A percentile compares a stretch with the other conserved stretches of the same genome.
These are phyloP conservation scores for Alternaria brassicicola DNA, from an alignment of 2,329 filamentous ascomycete species.

Conservation along the genomic window DNA sequence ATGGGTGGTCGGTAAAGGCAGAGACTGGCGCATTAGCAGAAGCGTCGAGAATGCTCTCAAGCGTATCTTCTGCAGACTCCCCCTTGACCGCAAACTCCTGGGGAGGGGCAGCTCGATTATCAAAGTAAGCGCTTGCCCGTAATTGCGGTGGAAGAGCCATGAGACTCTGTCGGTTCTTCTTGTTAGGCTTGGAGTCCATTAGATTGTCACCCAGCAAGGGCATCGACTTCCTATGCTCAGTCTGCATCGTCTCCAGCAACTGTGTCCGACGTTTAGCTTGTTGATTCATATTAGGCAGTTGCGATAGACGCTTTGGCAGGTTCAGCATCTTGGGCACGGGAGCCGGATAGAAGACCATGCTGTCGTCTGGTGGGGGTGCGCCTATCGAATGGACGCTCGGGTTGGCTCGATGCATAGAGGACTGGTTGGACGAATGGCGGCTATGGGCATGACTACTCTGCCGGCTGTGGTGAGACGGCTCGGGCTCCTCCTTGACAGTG, in stretches of 20 bases:
- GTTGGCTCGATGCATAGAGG: constrained; percentile 55
- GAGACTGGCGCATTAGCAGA: constrained; percentile 85
- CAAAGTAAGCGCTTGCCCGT: constrained; percentile 90
- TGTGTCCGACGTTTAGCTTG: constrained; percentile 76
- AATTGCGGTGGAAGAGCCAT: constrained; percentile 78
- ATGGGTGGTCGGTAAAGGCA: constrained; percentile 89
- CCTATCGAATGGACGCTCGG: constrained; percentile 28
- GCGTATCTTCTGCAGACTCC: constrained; percentile 83
- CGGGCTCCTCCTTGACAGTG: constrained; percentile 39
- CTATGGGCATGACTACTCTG: constrained; percentile 15
- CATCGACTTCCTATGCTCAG: constrained; percentile 60
- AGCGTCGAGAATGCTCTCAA: constrained; percentile 91
- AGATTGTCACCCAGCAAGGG: constrained; percentile 19
- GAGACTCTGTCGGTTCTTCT: constrained; percentile 50
- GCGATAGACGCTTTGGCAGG: constrained; percentile 84
- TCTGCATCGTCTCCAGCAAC: constrained; percentile 68
- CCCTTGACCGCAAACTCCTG: constrained; percentile 66
- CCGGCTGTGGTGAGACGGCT: constrained; percentile 28
- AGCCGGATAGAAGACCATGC: constrained; percentile 94
- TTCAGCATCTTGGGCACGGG: constrained; percentile 94
- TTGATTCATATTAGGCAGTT: constrained; percentile 67
- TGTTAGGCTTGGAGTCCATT: constrained; percentile 21
- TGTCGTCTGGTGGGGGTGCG: constrained; percentile 67
- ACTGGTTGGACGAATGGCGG: constrained; percentile 32
- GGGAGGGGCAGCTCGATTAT: constrained; percentile 61